Percentiles rank a stretch among this genome's conserved stretches.
These are phyloP conservation scores for Chaetomium cochliodes DNA, from an alignment of 495 filamentous ascomycete species.

Conservation along the genomic window DNA sequence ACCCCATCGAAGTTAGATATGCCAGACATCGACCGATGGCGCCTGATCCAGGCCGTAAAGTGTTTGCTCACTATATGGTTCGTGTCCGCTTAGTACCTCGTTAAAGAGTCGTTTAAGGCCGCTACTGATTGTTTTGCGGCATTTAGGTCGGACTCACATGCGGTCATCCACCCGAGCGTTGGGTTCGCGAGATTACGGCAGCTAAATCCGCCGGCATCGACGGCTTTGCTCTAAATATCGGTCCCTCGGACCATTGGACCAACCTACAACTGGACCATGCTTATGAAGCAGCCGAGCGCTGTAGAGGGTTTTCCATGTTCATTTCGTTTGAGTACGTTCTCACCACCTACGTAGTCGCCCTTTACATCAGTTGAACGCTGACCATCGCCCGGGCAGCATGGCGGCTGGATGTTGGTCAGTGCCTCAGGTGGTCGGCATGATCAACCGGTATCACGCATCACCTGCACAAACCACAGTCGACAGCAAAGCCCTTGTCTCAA, in stretches of 20 bases:
- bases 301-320: conserved; percentile 59
- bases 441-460: conserved; percentile 56
- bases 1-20: neutral
- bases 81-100: neutral
- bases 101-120: neutral
- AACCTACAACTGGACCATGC: conserved; percentile 52
- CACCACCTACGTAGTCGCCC: neutral
- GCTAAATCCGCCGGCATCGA: conserved; percentile 66
- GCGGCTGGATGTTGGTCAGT: conserved; percentile 54
- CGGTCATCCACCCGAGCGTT: conserved; percentile 49
- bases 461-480: conserved; percentile 56
- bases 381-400: conserved; percentile 33
- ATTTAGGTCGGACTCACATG: conserved; percentile 45
- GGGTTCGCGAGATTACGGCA: conserved; percentile 58
- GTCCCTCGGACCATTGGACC: conserved; percentile 51
- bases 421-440: conserved; percentile 53
- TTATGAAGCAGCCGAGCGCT: conserved; percentile 54
- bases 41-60: conserved; percentile 21
- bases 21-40: neutral
- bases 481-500: conserved; percentile 63
- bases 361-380: neutral
- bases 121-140: neutral
- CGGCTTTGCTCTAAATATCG: conserved; percentile 71
- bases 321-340: conserved; percentile 61
- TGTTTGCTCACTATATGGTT: conserved; percentile 51